Base-by-base conservation (phyloP, 2,329 filamentous ascomycete species). In the Phialophora tarda region DNA sequence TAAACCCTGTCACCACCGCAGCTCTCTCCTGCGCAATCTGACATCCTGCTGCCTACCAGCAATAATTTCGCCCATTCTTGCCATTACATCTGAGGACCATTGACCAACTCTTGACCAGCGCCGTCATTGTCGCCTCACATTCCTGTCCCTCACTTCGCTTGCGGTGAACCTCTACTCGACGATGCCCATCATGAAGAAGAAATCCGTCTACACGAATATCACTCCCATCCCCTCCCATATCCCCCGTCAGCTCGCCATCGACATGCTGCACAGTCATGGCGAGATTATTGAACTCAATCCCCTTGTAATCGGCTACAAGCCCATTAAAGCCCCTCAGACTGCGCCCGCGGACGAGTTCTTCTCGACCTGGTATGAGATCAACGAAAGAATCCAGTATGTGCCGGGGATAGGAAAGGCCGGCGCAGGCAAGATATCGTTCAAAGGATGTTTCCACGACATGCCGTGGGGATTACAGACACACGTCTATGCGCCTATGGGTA, bases 211-310 rank as follows among this genome's bases (percentile, higher is more conserved):
- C 57, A 60, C 63, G n/a, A 68, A 63, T 34, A 87, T 93, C 72
- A 95, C 91, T 23, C 89, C 92, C 11, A 84, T 96, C 34, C 92
- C 93, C 7, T 72, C 85, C 3, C 82, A 83, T 71, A 85, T 95
- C 71, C 83, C 87, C 51, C 87, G 92, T 64, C 83, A 89, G 71
- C 84, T 86, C 23, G 91, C 91, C 51, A 77, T 96, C 71, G 83
- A 86, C 64, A 91, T 91, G 71, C 87, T 96, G 30, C 91, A 92
- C 77, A 85, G 89, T 77, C 92, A 96, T 79, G 77, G 84, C 58
- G 88, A 89, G 72, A 95, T 97, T 88, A 96, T 96, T 74, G 89
- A 93, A 75, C 82, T 96, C 62, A 96, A 96, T 77, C 92, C 92
- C 1, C 84, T 96, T 50, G 90, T 96, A 60, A 87, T 89, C 68